Percentiles rank a stretch among this genome's conserved stretches.
Evolutionary conservation across 768 basidiomycete species (phyloP).

Genomic region (Leucosporidium creatinivorum): DNA sequence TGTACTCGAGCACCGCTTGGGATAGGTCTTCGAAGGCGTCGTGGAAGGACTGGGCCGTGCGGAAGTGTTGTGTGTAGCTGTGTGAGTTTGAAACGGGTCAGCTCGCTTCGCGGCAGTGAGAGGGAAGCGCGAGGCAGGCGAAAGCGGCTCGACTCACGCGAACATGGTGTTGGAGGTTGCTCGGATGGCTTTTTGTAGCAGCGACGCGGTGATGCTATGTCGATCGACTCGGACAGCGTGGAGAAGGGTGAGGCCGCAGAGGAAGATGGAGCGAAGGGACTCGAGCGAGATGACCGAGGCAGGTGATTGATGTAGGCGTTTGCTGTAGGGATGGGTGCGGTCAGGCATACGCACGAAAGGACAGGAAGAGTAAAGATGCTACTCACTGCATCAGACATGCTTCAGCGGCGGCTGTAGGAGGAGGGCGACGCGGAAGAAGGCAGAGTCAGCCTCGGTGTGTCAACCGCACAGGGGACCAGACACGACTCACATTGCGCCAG

Average conservation of each 20-base stretch:
- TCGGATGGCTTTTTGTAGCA: slow-evolving; percentile 10
- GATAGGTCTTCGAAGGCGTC: slow-evolving; percentile 40
- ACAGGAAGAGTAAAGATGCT: no score
- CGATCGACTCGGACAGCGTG: slow-evolving; percentile 16
- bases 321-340: background rate
- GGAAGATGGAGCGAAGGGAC: slow-evolving; percentile 22
- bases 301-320: slow-evolving; percentile 21
- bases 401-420: slow-evolving; percentile 2
- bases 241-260: slow-evolving; percentile 26
- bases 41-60: slow-evolving; percentile 38
- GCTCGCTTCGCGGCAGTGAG: no score
- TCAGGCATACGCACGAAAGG: background rate
- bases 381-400: slow-evolving; percentile 25
- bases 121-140: no score
- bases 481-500: slow-evolving; percentile 1
- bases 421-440: no score
- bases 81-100: no score
- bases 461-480: no score
- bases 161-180: slow-evolving; percentile 20
- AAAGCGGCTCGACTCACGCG: background rate
- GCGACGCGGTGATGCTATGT: background rate
- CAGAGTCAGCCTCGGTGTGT: no score
- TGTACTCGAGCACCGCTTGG: slow-evolving; percentile 5
- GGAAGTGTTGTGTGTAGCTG: slow-evolving; percentile 12
- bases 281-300: slow-evolving; percentile 1